Evolutionary conservation across 768 basidiomycete genomes (phyloP).

Genomic region (Lactifluus subvellereus): DNA sequence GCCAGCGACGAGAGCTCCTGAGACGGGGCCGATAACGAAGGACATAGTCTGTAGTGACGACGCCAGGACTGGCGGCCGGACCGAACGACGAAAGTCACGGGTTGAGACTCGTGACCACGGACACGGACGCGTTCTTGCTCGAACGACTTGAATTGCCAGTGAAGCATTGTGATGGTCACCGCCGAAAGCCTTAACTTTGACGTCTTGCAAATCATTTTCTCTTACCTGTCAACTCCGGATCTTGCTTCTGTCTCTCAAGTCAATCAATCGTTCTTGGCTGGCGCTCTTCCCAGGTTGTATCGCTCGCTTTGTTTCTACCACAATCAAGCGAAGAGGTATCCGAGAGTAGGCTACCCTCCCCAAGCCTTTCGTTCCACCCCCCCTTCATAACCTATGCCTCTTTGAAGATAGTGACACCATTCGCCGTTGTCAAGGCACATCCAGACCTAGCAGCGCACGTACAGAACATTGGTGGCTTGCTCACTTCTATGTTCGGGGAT

Average conservation of each 20-base stretch:
- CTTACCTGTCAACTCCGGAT: constrained; percentile 45
- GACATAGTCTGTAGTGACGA: constrained; percentile 38
- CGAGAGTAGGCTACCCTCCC: constrained; percentile 34
- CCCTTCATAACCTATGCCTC: neutral
- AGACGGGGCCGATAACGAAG: constrained; percentile 57
- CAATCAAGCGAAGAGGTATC: constrained; percentile 54
- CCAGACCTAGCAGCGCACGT: constrained; percentile 53
- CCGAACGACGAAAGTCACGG: neutral
- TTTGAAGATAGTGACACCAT: constrained; percentile 48
- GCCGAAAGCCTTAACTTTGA: constrained; percentile 67
- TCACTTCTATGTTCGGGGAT: neutral
- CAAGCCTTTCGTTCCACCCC: neutral
- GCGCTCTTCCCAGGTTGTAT: constrained; percentile 60
- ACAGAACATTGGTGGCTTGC: constrained; percentile 47
- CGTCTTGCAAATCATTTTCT: constrained; percentile 65
- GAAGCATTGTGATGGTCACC: constrained; percentile 43
- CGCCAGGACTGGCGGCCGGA: neutral
- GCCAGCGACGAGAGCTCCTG: constrained; percentile 62
- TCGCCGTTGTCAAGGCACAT: constrained; percentile 50
- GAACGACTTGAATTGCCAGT: too few species aligned
- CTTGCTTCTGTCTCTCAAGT: constrained; percentile 58
- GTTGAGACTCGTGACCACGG: too few species aligned
- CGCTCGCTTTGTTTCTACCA: constrained; percentile 47
- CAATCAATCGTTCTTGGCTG: constrained; percentile 58
- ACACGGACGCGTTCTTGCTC: neutral